Evolutionary conservation across 176 grass and related monocot species (phyloP).

Genomic region (Zoysia japonica): DNA sequence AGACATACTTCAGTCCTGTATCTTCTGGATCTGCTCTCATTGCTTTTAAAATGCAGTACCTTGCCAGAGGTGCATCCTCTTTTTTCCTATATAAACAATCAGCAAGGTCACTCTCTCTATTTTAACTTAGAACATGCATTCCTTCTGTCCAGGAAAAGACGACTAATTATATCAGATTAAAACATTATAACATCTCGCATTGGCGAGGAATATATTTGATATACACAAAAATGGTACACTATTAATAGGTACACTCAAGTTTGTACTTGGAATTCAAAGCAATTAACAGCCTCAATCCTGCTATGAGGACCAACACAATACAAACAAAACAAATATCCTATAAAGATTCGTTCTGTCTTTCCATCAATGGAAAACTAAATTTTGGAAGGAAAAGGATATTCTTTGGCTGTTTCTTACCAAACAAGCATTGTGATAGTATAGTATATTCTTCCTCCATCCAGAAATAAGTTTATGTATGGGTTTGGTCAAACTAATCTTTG

Average conservation of each 20-base stretch:
- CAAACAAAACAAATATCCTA: background rate
- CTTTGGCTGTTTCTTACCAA: background rate
- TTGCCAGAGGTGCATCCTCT: slow-evolving; percentile 64
- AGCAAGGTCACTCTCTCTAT: background rate
- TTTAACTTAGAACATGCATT: background rate
- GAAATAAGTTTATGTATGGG: no score
- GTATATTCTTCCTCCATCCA: no score
- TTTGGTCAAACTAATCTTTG: no score
- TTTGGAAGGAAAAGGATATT: background rate
- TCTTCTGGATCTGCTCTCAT: slow-evolving; percentile 92
- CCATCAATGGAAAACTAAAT: background rate
- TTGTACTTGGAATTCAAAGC: background rate
- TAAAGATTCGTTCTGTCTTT: background rate
- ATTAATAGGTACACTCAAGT: background rate
- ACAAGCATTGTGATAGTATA: background rate
- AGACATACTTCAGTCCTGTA: slow-evolving; percentile 69
- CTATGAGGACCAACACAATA: background rate
- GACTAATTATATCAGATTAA: background rate
- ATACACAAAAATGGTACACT: background rate
- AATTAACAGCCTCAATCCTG: background rate
- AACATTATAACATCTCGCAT: background rate
- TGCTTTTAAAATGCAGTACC: slow-evolving; percentile 75
- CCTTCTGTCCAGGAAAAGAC: background rate
- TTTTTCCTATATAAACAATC: slow-evolving; percentile 47
- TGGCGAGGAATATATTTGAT: background rate